A percentile compares a stretch with the other conserved stretches of the same genome.
Conservation (phyloP, 768 basidiomycete species). For the Lepiota subincarnata region DNA sequence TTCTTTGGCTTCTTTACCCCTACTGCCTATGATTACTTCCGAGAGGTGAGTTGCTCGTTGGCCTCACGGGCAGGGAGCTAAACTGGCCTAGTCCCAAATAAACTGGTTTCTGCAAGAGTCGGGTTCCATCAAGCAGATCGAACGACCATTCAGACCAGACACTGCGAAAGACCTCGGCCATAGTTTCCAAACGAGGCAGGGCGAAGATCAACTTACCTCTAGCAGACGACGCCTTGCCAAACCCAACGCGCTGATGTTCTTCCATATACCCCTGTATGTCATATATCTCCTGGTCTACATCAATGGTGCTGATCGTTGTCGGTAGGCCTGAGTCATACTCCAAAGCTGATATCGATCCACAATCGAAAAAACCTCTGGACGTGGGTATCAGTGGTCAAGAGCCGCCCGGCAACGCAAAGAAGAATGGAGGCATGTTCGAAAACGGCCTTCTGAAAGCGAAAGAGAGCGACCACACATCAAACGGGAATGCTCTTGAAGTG, state of each 20-base stretch:
- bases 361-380: slow-evolving; percentile 60
- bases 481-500: slow-evolving; percentile 56
- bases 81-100: slow-evolving; percentile 58
- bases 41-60: slow-evolving; percentile 40
- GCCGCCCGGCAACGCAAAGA: slow-evolving; percentile 54
- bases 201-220: slow-evolving; percentile 53
- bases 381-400: slow-evolving; percentile 65
- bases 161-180: slow-evolving; percentile 63
- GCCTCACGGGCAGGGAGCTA: background rate
- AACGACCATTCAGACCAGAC: slow-evolving; percentile 83
- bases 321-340: slow-evolving; percentile 71
- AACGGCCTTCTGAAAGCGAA: slow-evolving; percentile 70
- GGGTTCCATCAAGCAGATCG: slow-evolving; percentile 65
- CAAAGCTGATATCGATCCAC: slow-evolving; percentile 59
- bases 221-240: slow-evolving; percentile 60
- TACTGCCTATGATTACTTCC: slow-evolving; percentile 85
- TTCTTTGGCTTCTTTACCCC: slow-evolving; percentile 63
- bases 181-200: slow-evolving; percentile 57
- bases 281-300: background rate
- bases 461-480: slow-evolving; percentile 62
- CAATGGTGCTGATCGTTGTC: background rate
- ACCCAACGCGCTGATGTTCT: slow-evolving; percentile 95
- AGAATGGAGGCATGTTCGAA: slow-evolving; percentile 79
- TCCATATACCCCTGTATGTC: slow-evolving; percentile 90
- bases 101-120: slow-evolving; percentile 90